phyloP scores from a whole-genome alignment of 2,329 filamentous ascomycete genomes.

The Fusarium sp. region DNA sequence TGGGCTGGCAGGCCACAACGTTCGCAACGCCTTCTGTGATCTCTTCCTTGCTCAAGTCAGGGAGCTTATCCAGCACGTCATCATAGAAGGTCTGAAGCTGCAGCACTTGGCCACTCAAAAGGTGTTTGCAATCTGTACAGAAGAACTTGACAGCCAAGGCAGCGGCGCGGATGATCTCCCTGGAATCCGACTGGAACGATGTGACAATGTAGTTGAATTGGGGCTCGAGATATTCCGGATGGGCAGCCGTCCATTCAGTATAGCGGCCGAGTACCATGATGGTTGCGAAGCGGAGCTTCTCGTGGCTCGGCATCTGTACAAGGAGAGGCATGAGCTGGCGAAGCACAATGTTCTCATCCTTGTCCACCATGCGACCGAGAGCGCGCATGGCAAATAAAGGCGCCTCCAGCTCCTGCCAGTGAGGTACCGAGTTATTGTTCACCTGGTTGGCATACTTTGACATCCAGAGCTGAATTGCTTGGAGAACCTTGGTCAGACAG shows the following conservation, averaged over 20 bases:
- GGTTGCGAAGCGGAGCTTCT: constrained; percentile 97
- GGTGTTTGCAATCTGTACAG: constrained; percentile 90
- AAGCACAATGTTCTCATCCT: constrained; percentile 85
- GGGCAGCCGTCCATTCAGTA: constrained; percentile 96
- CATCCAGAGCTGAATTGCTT: constrained; percentile 89
- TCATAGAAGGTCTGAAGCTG: constrained; percentile 95
- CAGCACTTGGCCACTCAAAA: constrained; percentile 82
- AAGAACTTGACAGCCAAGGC: constrained; percentile 97
- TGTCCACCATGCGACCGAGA: constrained; percentile 95
- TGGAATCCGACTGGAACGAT: constrained; percentile 87
- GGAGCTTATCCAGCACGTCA: constrained; percentile 85
- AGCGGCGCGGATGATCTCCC: constrained; percentile 89
- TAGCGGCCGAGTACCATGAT: constrained; percentile 98
- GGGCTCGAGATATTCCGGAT: constrained; percentile 89
- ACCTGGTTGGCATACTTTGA: constrained; percentile 81
- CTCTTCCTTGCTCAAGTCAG: constrained; percentile 89
- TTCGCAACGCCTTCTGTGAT: constrained; percentile 94
- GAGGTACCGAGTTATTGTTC: constrained; percentile 77
- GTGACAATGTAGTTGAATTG: constrained; percentile 97
- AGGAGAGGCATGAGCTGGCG: constrained; percentile 93
- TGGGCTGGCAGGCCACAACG: constrained; percentile 87
- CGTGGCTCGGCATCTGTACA: constrained; percentile 92
- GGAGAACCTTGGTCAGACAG: constrained; percentile 88
- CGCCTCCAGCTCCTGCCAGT: constrained; percentile 97
- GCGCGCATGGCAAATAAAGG: constrained; percentile 95